These are phyloP conservation scores for Trichosanthes truncata DNA, from an alignment of 306 rosid genomes.

Conservation along the genomic window DNA sequence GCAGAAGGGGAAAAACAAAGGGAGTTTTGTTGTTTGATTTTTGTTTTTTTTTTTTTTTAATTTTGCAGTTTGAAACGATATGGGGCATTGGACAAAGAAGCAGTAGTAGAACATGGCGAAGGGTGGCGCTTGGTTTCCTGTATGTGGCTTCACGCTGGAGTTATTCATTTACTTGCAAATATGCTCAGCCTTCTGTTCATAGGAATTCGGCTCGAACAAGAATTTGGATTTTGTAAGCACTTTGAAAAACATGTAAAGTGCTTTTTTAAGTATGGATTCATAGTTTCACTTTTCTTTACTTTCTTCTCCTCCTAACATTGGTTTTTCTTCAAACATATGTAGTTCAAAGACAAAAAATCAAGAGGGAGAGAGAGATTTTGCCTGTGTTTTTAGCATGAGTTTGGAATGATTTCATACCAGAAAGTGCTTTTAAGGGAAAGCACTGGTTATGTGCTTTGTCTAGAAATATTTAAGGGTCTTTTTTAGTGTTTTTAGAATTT, in stretches of 20 bases:
- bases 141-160: conserved; percentile 96
- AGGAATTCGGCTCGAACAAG: conserved; percentile 78
- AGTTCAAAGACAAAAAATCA: too few relatives aligned
- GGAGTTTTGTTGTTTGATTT: neutral
- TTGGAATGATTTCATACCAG: neutral
- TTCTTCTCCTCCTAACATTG: neutral
- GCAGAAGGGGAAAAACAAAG: neutral
- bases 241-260: neutral
- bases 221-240: conserved; percentile 71
- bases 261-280: neutral
- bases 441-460: neutral
- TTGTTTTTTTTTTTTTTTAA: neutral
- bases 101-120: conserved; percentile 39
- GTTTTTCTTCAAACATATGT: neutral
- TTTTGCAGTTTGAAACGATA: conserved; percentile 40
- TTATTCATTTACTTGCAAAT: conserved; percentile 58
- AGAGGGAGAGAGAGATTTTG: neutral
- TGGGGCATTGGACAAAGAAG: conserved; percentile 53
- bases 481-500: neutral
- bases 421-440: neutral
- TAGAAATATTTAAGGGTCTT: neutral
- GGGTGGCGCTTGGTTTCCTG: conserved; percentile 68
- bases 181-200: conserved; percentile 74
- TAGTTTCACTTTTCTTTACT: neutral
- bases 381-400: neutral